Percentiles rank a stretch among this genome's conserved stretches.
Conservation (phyloP, 2,329 filamentous ascomycete species). For the Scorias spongiosa region DNA sequence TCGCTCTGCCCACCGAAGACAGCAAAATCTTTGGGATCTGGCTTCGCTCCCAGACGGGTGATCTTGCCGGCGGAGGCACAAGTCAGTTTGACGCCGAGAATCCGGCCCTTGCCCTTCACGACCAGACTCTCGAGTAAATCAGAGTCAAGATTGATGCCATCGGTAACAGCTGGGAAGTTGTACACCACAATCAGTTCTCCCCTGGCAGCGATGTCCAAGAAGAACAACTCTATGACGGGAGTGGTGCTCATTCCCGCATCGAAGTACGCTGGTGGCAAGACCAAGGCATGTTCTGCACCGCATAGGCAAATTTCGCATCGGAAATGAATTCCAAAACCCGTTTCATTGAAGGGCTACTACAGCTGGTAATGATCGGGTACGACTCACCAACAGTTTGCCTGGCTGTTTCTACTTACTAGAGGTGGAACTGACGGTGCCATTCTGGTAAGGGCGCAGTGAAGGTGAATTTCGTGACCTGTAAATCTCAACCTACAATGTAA, state of each 20-base stretch:
- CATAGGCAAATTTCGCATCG: conserved; percentile 26
- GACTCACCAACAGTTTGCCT: conserved; percentile 26
- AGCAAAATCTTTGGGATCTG: conserved; percentile 42
- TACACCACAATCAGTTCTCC: conserved; percentile 53
- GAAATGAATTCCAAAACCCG: conserved; percentile 29
- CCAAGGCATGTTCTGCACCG: conserved; percentile 29
- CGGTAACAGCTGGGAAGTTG: conserved; percentile 55
- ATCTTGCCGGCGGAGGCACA: conserved; percentile 64
- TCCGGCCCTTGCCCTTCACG: conserved; percentile 39
- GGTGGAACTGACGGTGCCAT: conserved; percentile 35
- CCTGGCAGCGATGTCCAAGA: conserved; percentile 37
- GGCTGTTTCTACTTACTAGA: conserved; percentile 24
- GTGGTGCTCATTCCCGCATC: conserved; percentile 26
- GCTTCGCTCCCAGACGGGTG: conserved; percentile 40
- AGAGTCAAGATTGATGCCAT: conserved; percentile 53
- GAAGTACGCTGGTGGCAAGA: conserved; percentile 32
- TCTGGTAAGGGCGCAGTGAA: conserved; percentile 1
- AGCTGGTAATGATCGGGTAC: conserved; percentile 30
- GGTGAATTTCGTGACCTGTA: background rate
- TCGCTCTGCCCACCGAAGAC: conserved; percentile 60
- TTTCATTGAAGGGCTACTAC: conserved; percentile 27
- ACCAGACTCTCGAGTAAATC: conserved; percentile 46
- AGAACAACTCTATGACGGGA: conserved; percentile 27
- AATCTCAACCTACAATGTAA: too few relatives aligned
- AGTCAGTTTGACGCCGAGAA: conserved; percentile 56